These are phyloP conservation scores for Rhodotorula taiwanensis DNA, from an alignment of 768 basidiomycete genomes.

Conservation along the genomic window DNA sequence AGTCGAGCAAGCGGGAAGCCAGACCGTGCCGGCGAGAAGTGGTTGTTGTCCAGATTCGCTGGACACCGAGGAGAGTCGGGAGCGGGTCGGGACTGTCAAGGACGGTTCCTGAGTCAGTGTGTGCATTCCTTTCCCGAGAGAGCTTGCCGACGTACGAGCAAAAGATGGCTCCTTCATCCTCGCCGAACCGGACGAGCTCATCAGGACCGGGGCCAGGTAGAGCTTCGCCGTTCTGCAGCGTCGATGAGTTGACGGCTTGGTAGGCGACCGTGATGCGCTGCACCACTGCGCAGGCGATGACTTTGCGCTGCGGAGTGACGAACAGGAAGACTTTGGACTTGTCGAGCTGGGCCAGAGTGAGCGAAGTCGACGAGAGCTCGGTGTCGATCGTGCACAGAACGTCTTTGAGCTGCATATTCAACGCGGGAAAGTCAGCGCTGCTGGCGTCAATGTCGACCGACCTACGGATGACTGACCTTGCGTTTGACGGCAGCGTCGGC, in stretches of 20 bases:
- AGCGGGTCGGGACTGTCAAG: slow-evolving; percentile 20
- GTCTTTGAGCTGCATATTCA: slow-evolving; percentile 23
- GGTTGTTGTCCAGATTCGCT: slow-evolving; percentile 39
- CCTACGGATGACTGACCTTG: neutral
- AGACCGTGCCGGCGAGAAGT: slow-evolving; percentile 28
- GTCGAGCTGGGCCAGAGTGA: slow-evolving; percentile 23
- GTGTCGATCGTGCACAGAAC: slow-evolving; percentile 35
- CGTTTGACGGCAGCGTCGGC: neutral
- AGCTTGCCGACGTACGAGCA: slow-evolving; percentile 36
- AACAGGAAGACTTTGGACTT: slow-evolving; percentile 30
- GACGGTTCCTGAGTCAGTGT: too few relatives aligned
- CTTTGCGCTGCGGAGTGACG: slow-evolving; percentile 28
- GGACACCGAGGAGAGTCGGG: slow-evolving; percentile 36
- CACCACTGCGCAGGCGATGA: slow-evolving; percentile 34
- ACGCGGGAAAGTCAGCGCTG: neutral
- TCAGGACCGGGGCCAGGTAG: too few relatives aligned
- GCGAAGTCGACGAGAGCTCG: slow-evolving; percentile 24
- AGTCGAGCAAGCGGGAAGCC: slow-evolving; percentile 26
- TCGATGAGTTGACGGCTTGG: slow-evolving; percentile 25
- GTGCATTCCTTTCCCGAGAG: too few relatives aligned
- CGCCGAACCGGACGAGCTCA: slow-evolving; percentile 28
- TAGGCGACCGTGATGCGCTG: slow-evolving; percentile 31
- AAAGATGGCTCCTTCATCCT: slow-evolving; percentile 33
- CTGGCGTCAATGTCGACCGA: rapidly evolving
- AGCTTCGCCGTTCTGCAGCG: neutral